Base-by-base conservation (phyloP, 2,329 filamentous ascomycete species). In the Phaeophleospora eucalypticola region DNA sequence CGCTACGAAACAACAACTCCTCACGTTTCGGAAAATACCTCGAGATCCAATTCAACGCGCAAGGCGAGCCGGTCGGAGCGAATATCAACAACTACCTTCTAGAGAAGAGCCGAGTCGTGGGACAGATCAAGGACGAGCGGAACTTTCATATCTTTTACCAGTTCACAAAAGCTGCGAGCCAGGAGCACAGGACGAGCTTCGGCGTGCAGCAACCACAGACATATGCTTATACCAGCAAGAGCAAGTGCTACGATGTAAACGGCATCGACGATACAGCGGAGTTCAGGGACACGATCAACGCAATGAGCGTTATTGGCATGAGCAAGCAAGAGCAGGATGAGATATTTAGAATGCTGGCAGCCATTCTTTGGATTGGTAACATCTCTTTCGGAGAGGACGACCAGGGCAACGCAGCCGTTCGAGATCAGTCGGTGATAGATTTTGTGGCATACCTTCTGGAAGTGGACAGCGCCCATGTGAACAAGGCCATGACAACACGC, bases 111-210 rank as follows among this genome's bases (percentile, higher is more conserved):
- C 81, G 93, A 72, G 93, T 98, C 15, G 89, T 95, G 8, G 89
- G 91, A 14, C 93, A 97, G 73, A 97, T 97, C 59, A 77, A 74
- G 48, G 95, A 96, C 67, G 93, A 98, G 77, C 83, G 93, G 59
- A 97, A 95, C 71, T 98, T 98, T 70, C 93, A 98, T 71, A 97
- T 98, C 62, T 98, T 98, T 69, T 98, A 98, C 71, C 93, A 98
- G 69, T 96, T 97, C 69, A 88, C 93, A 38, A 98, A 97, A 71
- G 89, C 87, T 3, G 91, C 91, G 8, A 86, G 89, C n/a, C 78
- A 85, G 58, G 81, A 85, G 49, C 94, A 97, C 69, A 79, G 89
- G 74, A 83, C 93, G 62, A 83, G 76, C n/a, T 96, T 88, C 64
- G 93, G 93, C 41, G 76, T 98, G 16, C 91, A 97, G 67, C 85